Evolutionary conservation across 495 filamentous ascomycete genomes (phyloP), one percentile per base, ranked within the genome.

Genomic region (Halenospora varia): DNA sequence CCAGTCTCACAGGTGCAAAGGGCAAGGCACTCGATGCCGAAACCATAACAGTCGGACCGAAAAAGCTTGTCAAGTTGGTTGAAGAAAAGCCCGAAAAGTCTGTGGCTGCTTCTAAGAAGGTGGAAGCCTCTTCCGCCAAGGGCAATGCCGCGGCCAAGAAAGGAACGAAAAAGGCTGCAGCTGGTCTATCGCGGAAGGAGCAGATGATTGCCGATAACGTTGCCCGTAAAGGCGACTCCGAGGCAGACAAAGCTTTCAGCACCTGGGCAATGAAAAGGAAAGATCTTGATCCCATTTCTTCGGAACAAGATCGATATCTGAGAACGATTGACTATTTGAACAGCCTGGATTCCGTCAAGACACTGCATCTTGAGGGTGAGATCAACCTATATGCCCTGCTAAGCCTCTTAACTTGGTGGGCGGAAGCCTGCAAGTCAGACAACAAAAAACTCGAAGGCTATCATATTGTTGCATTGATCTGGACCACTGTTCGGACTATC

Each of bases 1-100:
- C 80, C 10, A 89, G 86, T 69, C 70, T 92, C 25, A 86, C 85
- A 0, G 85, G 85, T 48, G 72, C 82, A 8, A 71, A 75, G 2
- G 87, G 86, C 3, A 84, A 82, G 54, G 73, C 71, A 4, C 69
- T 91, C n/a, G 75, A 86, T 8, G 85, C 83, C 2, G 79, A 88
- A 62, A 77, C 67, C 0, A 76, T 89, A 42, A 75, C 81, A 9
- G 77, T 77, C 25, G 71, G 54, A 46, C 64, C 62, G 2, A 59
- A 68, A 24, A 73, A 67, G 51, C 48, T 68, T 40, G 58, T 58
- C 41, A 65, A 74, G 25, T 59, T 54, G 19, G 62, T 58, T 1
- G 61, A 59, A 46, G 57, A 57, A 19, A 62, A 56, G 26, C 8
- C 55, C 15, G 17, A 24, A 11, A 60, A 41, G 17, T 11, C 15